Percentiles rank a stretch among this genome's conserved stretches.
phyloP scores from a whole-genome alignment of 441 rosid genomes.

The Croton laevigatus region DNA sequence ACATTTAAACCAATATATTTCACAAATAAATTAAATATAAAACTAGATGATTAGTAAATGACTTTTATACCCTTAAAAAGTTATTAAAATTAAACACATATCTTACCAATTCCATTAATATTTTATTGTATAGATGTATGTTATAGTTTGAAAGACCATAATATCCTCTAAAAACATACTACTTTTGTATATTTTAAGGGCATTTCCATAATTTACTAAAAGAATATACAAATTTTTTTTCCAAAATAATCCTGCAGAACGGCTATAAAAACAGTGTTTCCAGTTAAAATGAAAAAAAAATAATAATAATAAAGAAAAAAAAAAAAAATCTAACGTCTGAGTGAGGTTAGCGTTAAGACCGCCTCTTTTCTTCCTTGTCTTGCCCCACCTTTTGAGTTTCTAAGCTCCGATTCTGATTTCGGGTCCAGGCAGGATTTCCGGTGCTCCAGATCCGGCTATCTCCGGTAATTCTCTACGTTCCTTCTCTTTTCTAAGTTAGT shows the following conservation, averaged over 20 bases:
- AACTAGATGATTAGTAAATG: background rate
- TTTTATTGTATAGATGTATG: background rate
- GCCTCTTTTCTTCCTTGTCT: slow-evolving; percentile 5
- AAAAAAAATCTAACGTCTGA: background rate
- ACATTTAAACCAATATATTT: no score
- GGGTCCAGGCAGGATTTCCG: slow-evolving; percentile 13
- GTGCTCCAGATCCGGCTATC: slow-evolving; percentile 29
- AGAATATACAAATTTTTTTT: background rate
- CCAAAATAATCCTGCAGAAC: background rate
- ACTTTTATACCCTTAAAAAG: slow-evolving; percentile 2
- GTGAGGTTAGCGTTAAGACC: slow-evolving; percentile 9
- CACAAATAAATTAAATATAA: background rate
- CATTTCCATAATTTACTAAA: background rate
- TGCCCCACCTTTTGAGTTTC: slow-evolving; percentile 1
- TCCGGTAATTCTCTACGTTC: slow-evolving; percentile 17
- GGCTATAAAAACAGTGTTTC: slow-evolving; percentile 14
- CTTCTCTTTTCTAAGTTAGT: background rate
- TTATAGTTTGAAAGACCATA: background rate
- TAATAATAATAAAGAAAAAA: background rate
- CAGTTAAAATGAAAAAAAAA: background rate
- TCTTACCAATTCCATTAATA: slow-evolving; percentile 8
- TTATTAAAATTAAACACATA: slow-evolving; percentile 1
- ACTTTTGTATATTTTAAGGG: background rate
- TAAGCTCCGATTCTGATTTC: slow-evolving; percentile 19
- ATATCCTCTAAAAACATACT: background rate